phyloP scores from a whole-genome alignment of 2,329 filamentous ascomycete genomes.

The Karstenula rhodostoma region DNA sequence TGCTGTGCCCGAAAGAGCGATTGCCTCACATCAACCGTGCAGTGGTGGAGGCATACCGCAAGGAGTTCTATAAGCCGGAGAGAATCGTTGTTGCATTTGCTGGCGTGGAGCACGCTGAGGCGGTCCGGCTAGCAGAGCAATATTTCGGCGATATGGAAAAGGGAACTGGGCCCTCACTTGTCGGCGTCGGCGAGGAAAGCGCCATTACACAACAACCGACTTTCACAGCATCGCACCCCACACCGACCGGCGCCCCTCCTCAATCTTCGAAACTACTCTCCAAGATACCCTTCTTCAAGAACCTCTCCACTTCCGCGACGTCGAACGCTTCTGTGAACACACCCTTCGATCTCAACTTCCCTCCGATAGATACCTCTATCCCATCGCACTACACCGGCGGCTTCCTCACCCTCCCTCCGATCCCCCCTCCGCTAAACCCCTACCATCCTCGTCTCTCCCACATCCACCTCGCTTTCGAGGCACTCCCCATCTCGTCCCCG shows the following conservation, averaged over 20 bases:
- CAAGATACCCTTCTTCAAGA: slow-evolving; percentile 89
- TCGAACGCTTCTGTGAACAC: slow-evolving; percentile 63
- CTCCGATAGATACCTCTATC: slow-evolving; percentile 64
- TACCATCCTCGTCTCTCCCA: slow-evolving; percentile 84
- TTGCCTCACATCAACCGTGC: slow-evolving; percentile 75
- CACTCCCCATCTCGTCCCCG: slow-evolving; percentile 84
- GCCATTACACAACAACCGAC: slow-evolving; percentile 56
- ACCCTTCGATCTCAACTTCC: slow-evolving; percentile 58
- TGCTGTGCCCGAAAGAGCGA: slow-evolving; percentile 88
- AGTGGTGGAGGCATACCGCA: slow-evolving; percentile 79
- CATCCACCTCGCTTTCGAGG: slow-evolving; percentile 96
- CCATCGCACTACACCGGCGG: slow-evolving; percentile 91
- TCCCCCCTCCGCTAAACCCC: slow-evolving; percentile 80
- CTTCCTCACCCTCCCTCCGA: slow-evolving; percentile 83
- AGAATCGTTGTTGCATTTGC: slow-evolving; percentile 95
- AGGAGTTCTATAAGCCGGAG: slow-evolving; percentile 86
- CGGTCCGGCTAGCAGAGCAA: slow-evolving; percentile 79
- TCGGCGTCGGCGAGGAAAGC: slow-evolving; percentile 39
- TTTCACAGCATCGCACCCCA: slow-evolving; percentile 47
- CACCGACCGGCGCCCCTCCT: slow-evolving; percentile 50
- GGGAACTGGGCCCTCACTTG: slow-evolving; percentile 54
- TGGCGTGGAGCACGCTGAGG: slow-evolving; percentile 82
- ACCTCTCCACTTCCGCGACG: slow-evolving; percentile 77
- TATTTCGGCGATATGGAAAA: slow-evolving; percentile 91
- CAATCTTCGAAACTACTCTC: slow-evolving; percentile 75